Percentiles rank a stretch among this genome's conserved stretches.
Conservation (phyloP, 1,139 yeast species). For the Geotrichum klebahnii region DNA sequence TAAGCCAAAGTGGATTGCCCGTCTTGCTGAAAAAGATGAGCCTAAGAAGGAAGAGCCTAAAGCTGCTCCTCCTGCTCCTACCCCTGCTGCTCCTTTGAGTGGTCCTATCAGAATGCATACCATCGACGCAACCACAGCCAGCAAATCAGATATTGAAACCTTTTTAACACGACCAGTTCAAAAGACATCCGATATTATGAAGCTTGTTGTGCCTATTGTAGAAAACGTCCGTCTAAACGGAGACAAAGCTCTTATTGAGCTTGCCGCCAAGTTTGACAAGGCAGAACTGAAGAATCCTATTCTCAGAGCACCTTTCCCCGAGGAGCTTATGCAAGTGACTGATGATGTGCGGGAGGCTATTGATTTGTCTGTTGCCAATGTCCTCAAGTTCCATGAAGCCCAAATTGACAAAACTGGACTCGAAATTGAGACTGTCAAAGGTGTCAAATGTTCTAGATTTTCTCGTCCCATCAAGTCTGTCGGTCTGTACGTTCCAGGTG, state of each 20-base stretch:
- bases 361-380: constrained; percentile 83
- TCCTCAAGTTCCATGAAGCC: constrained; percentile 88
- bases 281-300: constrained; percentile 70
- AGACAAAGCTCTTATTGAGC: constrained; percentile 78
- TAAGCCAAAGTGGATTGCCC: constrained; percentile 61
- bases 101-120: constrained; percentile 58
- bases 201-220: constrained; percentile 83
- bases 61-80: constrained; percentile 24
- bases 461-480: constrained; percentile 92
- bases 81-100: constrained; percentile 29
- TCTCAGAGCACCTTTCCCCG: constrained; percentile 80
- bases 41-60: constrained; percentile 22
- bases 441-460: constrained; percentile 89
- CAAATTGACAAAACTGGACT: constrained; percentile 57
- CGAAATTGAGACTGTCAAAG: constrained; percentile 90
- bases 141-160: constrained; percentile 47
- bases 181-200: constrained; percentile 86
- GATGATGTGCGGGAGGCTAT: constrained; percentile 79
- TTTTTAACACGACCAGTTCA: constrained; percentile 87
- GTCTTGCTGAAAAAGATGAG: constrained; percentile 29
- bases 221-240: constrained; percentile 73
- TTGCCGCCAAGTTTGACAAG: constrained; percentile 86
- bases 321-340: constrained; percentile 66
- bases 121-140: constrained; percentile 48
- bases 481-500: constrained; percentile 96